Conservation (phyloP, 2,329 filamentous ascomycete genomes). For the Beauveria varroae region DNA sequence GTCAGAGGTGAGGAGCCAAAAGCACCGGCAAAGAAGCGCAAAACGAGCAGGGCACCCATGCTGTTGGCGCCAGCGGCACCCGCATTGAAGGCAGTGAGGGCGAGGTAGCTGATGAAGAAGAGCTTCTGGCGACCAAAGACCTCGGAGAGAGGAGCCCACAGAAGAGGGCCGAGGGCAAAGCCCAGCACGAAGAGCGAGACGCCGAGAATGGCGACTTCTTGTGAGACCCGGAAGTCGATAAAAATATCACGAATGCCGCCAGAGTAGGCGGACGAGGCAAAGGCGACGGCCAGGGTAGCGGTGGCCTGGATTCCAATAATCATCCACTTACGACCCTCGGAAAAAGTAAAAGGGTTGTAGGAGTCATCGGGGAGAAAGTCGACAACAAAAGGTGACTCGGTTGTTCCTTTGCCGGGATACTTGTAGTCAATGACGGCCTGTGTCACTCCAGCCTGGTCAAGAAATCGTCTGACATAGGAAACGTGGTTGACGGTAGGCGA, state of each 20-base stretch:
- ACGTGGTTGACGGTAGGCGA: conserved; percentile 23
- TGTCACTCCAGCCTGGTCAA: conserved; percentile 51
- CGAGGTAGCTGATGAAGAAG: conserved; percentile 50
- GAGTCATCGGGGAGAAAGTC: conserved; percentile 60
- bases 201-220: conserved; percentile 50
- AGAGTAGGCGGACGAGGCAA: conserved; percentile 61
- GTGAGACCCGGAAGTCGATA: conserved; percentile 41
- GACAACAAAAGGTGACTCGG: conserved; percentile 60
- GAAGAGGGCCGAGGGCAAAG: conserved; percentile 52
- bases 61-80: conserved; percentile 49
- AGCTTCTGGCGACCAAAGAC: conserved; percentile 54
- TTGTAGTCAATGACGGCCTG: conserved; percentile 46
- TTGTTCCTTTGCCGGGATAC: conserved; percentile 56
- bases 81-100: conserved; percentile 54
- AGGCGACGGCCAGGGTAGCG: conserved; percentile 61
- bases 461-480: conserved; percentile 44
- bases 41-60: conserved; percentile 53
- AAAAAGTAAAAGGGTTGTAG: conserved; percentile 58
- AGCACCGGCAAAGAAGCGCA: conserved; percentile 60
- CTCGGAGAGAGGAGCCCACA: conserved; percentile 62
- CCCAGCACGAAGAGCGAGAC: conserved; percentile 58
- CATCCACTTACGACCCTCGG: conserved; percentile 52
- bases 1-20: conserved; percentile 57
- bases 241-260: conserved; percentile 49
- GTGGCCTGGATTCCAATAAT: conserved; percentile 57